Percentiles rank a stretch among this genome's conserved stretches.
These are phyloP conservation scores for Salix koriyanagi DNA, from an alignment of 345 rosid genomes.

Conservation along the genomic window DNA sequence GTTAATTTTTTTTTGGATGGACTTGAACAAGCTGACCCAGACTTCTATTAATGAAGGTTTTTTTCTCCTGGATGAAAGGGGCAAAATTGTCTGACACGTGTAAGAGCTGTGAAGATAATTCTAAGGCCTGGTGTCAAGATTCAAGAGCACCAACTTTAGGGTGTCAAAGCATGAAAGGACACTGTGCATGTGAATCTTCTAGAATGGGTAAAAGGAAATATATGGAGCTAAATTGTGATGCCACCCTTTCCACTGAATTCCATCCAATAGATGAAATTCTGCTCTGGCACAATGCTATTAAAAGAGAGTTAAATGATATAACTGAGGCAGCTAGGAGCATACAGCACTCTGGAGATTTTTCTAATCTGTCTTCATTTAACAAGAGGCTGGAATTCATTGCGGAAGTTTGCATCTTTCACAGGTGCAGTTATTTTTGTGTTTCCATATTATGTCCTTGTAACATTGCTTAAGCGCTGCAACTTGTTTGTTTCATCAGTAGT, in stretches of 20 bases:
- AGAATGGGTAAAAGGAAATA: conserved; percentile 46
- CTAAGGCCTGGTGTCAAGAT: conserved; percentile 12
- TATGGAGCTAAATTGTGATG: conserved; percentile 30
- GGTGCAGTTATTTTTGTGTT: conserved; percentile 28
- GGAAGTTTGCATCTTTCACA: conserved; percentile 60
- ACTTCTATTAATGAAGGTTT: conserved; percentile 38
- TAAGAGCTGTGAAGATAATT: conserved; percentile 25
- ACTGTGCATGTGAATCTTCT: conserved; percentile 41
- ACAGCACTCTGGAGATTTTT: conserved; percentile 45
- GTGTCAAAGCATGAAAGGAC: conserved; percentile 17
- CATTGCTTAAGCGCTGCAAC: neutral
- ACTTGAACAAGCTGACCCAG: conserved; percentile 14
- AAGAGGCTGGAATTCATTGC: conserved; percentile 59
- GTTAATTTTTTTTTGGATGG: neutral
- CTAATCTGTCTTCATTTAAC: conserved; percentile 47
- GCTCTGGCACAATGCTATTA: conserved; percentile 61
- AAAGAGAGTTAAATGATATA: conserved; percentile 47
- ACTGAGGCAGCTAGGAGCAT: conserved; percentile 48
- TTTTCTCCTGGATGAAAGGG: conserved; percentile 55
- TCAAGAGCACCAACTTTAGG: conserved; percentile 12
- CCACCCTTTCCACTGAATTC: conserved; percentile 20
- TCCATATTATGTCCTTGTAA: neutral
- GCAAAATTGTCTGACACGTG: conserved; percentile 20
- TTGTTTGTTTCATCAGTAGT: neutral
- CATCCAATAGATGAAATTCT: conserved; percentile 55